Evolutionary conservation across 2,329 filamentous ascomycete genomes (phyloP).

Genomic region (Geosmithia flava): DNA sequence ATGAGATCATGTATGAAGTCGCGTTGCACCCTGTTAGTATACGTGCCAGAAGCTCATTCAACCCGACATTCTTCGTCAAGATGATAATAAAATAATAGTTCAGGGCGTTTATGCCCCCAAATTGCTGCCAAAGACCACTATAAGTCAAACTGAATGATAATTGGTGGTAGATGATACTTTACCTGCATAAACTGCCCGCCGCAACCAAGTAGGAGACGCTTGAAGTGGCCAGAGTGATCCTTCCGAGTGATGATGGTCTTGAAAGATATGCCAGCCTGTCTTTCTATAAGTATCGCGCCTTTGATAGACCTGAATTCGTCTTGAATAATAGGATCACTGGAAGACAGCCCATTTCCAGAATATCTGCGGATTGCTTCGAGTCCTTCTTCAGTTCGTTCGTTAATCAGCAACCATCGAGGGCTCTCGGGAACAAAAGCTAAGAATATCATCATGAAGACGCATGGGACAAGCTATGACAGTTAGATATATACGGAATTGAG

Average conservation of each 20-base stretch:
- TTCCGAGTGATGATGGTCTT: not conserved
- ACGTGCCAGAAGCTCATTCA: conserved; percentile 2
- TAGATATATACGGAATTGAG: not conserved
- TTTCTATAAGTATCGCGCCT: not conserved
- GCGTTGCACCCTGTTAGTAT: conserved; percentile 6
- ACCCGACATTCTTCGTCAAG: conserved; percentile 3
- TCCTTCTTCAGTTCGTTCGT: not conserved
- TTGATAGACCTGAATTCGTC: not conserved
- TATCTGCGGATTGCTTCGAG: conserved; percentile 1
- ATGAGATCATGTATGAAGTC: conserved; percentile 12
- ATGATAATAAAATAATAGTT: conserved; percentile 13
- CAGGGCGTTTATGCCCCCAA: conserved; percentile 15
- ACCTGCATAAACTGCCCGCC: conserved; percentile 2
- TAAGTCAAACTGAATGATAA: not conserved
- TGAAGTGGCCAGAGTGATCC: not conserved
- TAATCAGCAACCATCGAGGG: conserved; percentile 1
- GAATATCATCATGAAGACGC: conserved; percentile 1
- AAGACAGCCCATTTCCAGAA: not conserved
- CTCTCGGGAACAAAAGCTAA: conserved; percentile 1
- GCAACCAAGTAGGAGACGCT: conserved; percentile 1
- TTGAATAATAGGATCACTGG: not conserved
- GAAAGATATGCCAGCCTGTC: not conserved
- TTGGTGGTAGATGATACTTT: not conserved
- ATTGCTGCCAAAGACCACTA: conserved; percentile 2
- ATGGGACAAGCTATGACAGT: not conserved